Percentiles rank a stretch among this genome's conserved stretches.
These are phyloP conservation scores for Antarctomyces pellizariae DNA, from an alignment of 495 filamentous ascomycete species.

Conservation along the genomic window DNA sequence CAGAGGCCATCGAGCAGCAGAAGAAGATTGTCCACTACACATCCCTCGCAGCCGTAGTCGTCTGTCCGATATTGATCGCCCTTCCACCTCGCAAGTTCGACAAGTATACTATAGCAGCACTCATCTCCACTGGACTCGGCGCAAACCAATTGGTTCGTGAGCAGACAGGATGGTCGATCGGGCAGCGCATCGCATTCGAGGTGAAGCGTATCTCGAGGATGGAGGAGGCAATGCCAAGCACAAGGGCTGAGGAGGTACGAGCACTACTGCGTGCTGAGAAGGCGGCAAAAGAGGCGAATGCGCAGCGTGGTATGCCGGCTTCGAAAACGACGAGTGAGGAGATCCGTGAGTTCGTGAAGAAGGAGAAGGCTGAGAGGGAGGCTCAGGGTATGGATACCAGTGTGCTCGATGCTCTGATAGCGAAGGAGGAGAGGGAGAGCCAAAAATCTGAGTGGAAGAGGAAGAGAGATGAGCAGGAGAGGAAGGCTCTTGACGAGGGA, in stretches of 20 bases:
- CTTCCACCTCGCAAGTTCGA: conserved; percentile 67
- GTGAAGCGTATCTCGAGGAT: conserved; percentile 9
- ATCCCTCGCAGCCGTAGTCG: conserved; percentile 35
- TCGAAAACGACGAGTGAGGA: conserved; percentile 14
- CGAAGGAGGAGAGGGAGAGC: conserved; percentile 11
- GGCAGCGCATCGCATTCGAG: conserved; percentile 19
- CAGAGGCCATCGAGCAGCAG: neutral
- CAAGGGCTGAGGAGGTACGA: conserved; percentile 31
- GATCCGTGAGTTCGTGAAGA: conserved; percentile 9
- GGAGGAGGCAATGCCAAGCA: conserved; percentile 20
- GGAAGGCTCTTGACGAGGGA: conserved; percentile 49
- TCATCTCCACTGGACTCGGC: conserved; percentile 23
- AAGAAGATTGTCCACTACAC: neutral
- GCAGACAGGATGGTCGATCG: conserved; percentile 32
- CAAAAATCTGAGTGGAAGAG: conserved; percentile 48
- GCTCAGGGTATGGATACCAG: conserved; percentile 11
- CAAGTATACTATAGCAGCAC: conserved; percentile 28
- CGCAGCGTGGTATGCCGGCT: conserved; percentile 11
- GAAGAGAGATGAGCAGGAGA: conserved; percentile 42
- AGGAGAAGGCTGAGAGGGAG: conserved; percentile 7
- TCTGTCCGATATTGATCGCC: conserved; percentile 42
- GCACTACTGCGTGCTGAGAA: conserved; percentile 16
- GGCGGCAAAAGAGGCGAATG: conserved; percentile 15
- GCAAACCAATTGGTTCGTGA: conserved; percentile 37
- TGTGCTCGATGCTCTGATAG: conserved; percentile 6